Evolutionary conservation across 805 yeast genomes (phyloP).

Genomic region (Yamadazyma olivae): DNA sequence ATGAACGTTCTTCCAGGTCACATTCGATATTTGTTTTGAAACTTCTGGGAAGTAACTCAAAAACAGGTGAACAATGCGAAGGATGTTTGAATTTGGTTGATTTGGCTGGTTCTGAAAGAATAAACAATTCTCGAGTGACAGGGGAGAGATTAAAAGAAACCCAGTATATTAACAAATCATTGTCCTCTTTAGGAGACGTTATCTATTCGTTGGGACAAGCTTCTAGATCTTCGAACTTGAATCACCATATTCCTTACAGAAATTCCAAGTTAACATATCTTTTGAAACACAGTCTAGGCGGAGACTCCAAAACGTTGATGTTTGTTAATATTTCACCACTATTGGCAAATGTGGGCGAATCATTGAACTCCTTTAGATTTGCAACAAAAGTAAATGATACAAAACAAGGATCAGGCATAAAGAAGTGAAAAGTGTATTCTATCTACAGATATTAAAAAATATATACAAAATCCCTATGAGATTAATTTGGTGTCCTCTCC

Average conservation of each 20-base stretch:
- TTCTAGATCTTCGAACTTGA: conserved; percentile 24
- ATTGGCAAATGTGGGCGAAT: conserved; percentile 62
- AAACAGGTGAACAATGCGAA: conserved; percentile 43
- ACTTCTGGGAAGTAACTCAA: conserved; percentile 51
- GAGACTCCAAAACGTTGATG: conserved; percentile 88
- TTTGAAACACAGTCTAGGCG: conserved; percentile 79
- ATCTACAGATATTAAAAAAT: no score
- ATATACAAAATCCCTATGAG: no score
- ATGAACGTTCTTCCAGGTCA: conserved; percentile 86
- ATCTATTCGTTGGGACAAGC: conserved; percentile 59
- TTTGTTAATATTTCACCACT: conserved; percentile 84
- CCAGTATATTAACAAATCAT: conserved; percentile 81
- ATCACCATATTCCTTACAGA: conserved; percentile 60
- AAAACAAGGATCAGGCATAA: conserved; percentile 13
- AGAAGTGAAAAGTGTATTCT: no score
- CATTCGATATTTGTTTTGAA: conserved; percentile 76
- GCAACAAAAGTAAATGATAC: conserved; percentile 80
- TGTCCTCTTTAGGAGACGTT: conserved; percentile 88
- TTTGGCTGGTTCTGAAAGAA: conserved; percentile 91
- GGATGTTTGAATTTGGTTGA: conserved; percentile 83
- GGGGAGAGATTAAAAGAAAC: conserved; percentile 87
- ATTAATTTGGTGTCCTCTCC: background rate
- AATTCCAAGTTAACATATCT: conserved; percentile 77
- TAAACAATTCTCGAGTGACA: conserved; percentile 67
- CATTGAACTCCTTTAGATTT: conserved; percentile 81